Conservation (phyloP, 202 grass and related monocot species). For the Zoysia matrella region DNA sequence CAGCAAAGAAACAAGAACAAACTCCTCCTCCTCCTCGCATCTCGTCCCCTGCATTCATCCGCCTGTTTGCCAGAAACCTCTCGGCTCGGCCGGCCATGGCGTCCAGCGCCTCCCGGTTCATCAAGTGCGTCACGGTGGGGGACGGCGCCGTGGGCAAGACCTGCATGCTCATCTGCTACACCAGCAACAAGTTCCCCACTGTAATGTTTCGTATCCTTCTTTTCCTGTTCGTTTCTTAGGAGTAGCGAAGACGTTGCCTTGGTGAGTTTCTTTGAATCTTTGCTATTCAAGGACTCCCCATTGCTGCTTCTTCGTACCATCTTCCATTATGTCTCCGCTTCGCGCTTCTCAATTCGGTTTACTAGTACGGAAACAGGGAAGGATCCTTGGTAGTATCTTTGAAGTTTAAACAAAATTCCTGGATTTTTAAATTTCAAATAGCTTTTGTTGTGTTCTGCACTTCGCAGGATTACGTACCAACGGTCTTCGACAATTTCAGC, state of each 20-base stretch:
- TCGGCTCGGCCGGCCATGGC: conserved; percentile 40
- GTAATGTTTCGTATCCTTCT: conserved; percentile 37
- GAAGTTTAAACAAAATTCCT: background rate
- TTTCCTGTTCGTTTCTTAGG: background rate
- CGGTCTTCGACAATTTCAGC: conserved; percentile 92
- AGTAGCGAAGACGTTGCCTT: background rate
- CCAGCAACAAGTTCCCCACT: conserved; percentile 81
- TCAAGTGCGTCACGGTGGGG: background rate
- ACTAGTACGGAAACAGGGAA: background rate
- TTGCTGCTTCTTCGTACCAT: background rate
- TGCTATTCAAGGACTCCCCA: background rate
- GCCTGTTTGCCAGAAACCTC: background rate
- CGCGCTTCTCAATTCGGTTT: conserved; percentile 15
- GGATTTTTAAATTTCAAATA: background rate
- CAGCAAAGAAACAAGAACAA: background rate
- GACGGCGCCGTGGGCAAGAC: conserved; percentile 82
- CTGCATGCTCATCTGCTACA: conserved; percentile 87
- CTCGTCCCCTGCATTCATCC: background rate
- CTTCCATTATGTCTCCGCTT: background rate
- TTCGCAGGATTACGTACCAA: conserved; percentile 85
- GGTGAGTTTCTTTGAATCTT: conserved; percentile 6
- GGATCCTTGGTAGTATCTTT: background rate
- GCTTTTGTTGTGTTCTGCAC: background rate
- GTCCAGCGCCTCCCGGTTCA: no score
- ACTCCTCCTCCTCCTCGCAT: background rate